Evolutionary conservation across 2,329 filamentous ascomycete genomes (phyloP).

Genomic region (Parascedosporium putredinis): DNA sequence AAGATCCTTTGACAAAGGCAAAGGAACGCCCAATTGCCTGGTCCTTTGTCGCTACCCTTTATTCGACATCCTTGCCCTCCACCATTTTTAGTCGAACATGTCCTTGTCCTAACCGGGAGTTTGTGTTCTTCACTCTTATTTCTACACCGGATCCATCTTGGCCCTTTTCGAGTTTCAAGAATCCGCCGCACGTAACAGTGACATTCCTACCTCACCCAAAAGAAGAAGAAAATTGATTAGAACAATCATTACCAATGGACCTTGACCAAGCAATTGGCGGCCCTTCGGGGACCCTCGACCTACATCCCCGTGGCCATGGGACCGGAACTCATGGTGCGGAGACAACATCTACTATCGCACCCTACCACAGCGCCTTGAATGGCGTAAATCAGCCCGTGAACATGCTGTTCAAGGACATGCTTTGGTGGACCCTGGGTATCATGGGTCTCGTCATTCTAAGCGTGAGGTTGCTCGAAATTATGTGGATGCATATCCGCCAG

Average conservation of each 20-base stretch:
- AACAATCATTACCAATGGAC: background rate
- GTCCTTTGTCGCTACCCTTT: no score
- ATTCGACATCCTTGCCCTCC: no score
- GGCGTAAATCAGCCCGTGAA: constrained; percentile 52
- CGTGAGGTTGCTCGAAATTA: constrained; percentile 43
- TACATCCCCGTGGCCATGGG: constrained; percentile 10
- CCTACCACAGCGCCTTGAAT: constrained; percentile 44
- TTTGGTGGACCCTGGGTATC: constrained; percentile 53
- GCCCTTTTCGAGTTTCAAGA: no score
- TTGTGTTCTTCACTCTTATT: no score
- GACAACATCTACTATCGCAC: constrained; percentile 37
- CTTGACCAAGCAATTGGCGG: background rate
- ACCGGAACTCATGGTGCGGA: constrained; percentile 17
- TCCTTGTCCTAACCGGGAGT: no score
- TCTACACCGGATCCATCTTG: no score
- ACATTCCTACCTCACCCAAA: background rate
- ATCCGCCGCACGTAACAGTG: no score
- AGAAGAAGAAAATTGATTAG: background rate
- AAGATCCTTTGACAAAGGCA: no score
- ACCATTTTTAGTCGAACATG: no score
- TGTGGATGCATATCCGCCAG: constrained; percentile 46
- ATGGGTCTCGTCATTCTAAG: constrained; percentile 41
- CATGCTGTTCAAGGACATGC: constrained; percentile 41
- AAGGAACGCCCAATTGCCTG: no score
- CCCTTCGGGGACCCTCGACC: constrained; percentile 15